A percentile compares a stretch with the other conserved stretches of the same genome.
Evolutionary conservation across 148 eudicot species (phyloP).

Genomic region (Talinum fruticosum): DNA sequence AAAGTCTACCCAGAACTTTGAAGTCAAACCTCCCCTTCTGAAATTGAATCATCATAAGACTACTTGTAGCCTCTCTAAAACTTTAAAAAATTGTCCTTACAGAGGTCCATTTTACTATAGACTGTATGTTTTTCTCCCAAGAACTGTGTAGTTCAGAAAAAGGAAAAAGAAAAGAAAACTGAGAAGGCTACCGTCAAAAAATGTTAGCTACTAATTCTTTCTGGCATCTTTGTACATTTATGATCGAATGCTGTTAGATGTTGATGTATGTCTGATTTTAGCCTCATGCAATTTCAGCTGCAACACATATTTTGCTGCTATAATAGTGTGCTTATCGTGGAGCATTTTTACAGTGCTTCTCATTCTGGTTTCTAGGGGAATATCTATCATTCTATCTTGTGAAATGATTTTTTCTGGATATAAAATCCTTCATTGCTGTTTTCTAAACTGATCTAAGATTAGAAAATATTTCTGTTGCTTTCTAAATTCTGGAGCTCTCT

Average conservation of each 20-base stretch:
- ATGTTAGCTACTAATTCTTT: background rate
- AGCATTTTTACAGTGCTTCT: too few relatives aligned
- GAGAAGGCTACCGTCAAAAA: background rate
- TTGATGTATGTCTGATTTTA: too few relatives aligned
- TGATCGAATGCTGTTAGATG: background rate
- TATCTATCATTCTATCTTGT: background rate
- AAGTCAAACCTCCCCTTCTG: background rate
- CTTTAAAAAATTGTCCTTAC: background rate
- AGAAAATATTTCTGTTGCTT: background rate
- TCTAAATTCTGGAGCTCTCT: conserved; percentile 5
- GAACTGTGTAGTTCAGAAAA: background rate
- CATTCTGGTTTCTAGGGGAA: background rate
- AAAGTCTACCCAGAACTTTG: background rate
- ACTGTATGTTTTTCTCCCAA: background rate
- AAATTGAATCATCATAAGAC: background rate
- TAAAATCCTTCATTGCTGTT: background rate
- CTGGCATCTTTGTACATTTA: background rate
- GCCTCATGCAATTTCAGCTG: background rate
- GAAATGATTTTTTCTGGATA: background rate
- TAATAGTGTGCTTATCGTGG: background rate
- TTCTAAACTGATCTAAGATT: background rate
- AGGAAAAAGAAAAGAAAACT: background rate
- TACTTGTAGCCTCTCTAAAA: too few relatives aligned
- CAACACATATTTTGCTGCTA: background rate
- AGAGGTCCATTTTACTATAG: too few relatives aligned